Conservation (phyloP, 2,329 filamentous ascomycete species). For the Cercospora janseana region DNA sequence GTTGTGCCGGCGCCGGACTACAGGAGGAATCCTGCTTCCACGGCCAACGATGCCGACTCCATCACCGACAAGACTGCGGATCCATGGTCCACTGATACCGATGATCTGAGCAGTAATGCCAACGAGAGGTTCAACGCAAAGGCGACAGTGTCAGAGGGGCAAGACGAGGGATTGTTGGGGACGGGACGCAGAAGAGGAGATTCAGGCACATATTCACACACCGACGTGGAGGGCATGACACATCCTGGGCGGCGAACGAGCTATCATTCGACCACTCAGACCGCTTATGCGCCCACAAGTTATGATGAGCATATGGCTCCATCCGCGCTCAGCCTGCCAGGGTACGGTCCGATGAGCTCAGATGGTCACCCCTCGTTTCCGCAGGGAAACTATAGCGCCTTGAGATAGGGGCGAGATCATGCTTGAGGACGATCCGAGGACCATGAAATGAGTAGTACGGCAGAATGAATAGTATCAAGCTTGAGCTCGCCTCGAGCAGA, state of each 20-base stretch:
- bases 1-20: constrained; percentile 44
- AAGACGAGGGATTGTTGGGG: constrained; percentile 22
- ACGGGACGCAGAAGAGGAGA: constrained; percentile 14
- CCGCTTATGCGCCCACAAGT: constrained; percentile 13
- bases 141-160: constrained; percentile 12
- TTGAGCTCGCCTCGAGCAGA: no score
- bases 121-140: constrained; percentile 19
- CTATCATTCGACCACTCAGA: constrained; percentile 16
- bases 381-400: constrained; percentile 27
- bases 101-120: constrained; percentile 32
- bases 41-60: constrained; percentile 22
- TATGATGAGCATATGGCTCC: constrained; percentile 24
- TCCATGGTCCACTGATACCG: constrained; percentile 47
- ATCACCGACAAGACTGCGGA: constrained; percentile 45
- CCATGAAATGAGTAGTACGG: constrained; percentile 1
- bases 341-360: constrained; percentile 17
- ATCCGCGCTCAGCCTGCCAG: constrained; percentile 24
- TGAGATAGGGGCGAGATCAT: constrained; percentile 7
- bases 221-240: constrained; percentile 16
- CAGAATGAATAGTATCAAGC: no score
- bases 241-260: constrained; percentile 24
- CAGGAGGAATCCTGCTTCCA: constrained; percentile 42
- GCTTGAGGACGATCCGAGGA: constrained; percentile 1
- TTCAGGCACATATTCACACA: constrained; percentile 15
- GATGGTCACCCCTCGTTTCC: constrained; percentile 26